A percentile compares a stretch with the other conserved stretches of the same genome.
Conservation (phyloP, 2,329 filamentous ascomycete genomes). For the Arachnomyces sp. region DNA sequence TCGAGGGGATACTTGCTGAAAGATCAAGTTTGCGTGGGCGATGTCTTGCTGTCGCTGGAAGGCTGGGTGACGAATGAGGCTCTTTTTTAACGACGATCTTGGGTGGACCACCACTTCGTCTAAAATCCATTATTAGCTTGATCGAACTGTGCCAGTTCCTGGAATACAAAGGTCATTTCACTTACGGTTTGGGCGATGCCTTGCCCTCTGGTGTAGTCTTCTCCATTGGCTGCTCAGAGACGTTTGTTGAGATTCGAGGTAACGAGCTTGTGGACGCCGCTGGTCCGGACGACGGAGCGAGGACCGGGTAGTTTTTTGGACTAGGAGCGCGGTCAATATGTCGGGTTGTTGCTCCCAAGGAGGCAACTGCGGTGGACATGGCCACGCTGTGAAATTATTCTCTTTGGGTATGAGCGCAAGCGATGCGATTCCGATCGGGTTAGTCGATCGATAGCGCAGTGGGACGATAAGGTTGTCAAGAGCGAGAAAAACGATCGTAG, state of each 20-base stretch:
- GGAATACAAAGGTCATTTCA: not conserved
- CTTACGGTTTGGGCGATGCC: constrained; percentile 35
- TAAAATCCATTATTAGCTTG: not conserved
- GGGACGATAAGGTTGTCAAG: not conserved
- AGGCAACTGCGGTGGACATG: constrained; percentile 45
- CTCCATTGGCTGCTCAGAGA: constrained; percentile 5
- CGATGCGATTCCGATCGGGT: not conserved
- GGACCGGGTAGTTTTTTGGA: constrained; percentile 36
- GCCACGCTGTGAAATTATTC: constrained; percentile 8
- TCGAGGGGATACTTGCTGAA: constrained; percentile 36
- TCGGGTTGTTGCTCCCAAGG: constrained; percentile 36
- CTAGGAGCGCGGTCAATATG: constrained; percentile 38
- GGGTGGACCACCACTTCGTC: constrained; percentile 47
- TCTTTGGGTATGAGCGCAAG: not conserved
- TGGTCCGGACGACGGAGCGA: constrained; percentile 30
- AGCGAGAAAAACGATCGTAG: not conserved
- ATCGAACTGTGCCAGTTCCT: not conserved
- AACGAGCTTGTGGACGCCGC: constrained; percentile 28
- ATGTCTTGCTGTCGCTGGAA: constrained; percentile 54
- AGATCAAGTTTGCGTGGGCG: constrained; percentile 41
- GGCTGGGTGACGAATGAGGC: constrained; percentile 70
- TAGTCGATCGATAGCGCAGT: not conserved
- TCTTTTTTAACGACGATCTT: constrained; percentile 97
- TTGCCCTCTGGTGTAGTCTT: constrained; percentile 40
- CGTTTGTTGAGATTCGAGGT: constrained; percentile 23